Percentiles rank a stretch among this genome's conserved stretches.
phyloP scores from a whole-genome alignment of 768 basidiomycete species.

The Leccinum truebloodii region DNA sequence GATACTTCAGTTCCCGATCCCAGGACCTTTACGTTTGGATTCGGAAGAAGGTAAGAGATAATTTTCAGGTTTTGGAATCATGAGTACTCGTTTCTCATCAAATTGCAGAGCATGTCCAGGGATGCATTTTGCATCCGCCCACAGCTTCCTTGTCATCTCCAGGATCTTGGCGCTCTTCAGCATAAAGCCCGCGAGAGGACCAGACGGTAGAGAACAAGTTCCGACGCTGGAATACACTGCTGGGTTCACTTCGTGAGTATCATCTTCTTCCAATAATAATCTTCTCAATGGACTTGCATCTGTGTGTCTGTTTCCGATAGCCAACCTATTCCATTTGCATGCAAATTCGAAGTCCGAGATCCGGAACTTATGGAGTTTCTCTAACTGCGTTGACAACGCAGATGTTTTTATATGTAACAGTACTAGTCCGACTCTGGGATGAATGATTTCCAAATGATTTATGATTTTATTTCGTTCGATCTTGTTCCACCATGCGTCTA shows the following conservation, averaged over 20 bases:
- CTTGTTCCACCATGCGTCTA: no score
- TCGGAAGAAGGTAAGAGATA: constrained; percentile 18
- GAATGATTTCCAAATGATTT: background rate
- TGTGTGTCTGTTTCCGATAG: background rate
- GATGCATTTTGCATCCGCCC: constrained; percentile 21
- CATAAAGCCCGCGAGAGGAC: constrained; percentile 20
- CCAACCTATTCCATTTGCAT: constrained; percentile 1
- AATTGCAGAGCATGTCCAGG: constrained; percentile 17
- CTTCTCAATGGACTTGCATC: background rate
- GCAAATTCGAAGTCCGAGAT: constrained; percentile 5
- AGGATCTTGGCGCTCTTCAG: constrained; percentile 26
- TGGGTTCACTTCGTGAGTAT: constrained; percentile 7
- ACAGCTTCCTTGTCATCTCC: constrained; percentile 23
- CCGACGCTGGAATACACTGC: constrained; percentile 6
- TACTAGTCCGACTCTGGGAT: background rate
- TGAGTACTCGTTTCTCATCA: background rate
- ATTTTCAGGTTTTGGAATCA: background rate
- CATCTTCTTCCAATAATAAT: background rate
- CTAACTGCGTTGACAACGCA: background rate
- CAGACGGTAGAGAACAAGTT: constrained; percentile 23
- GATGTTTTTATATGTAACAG: background rate
- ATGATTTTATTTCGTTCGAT: background rate
- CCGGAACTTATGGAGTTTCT: constrained; percentile 3
- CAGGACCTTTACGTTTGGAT: constrained; percentile 18
- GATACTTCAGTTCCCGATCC: constrained; percentile 20